Conservation (phyloP, 2,329 filamentous ascomycete genomes). For the Hawksworthiomyces lignivorus region DNA sequence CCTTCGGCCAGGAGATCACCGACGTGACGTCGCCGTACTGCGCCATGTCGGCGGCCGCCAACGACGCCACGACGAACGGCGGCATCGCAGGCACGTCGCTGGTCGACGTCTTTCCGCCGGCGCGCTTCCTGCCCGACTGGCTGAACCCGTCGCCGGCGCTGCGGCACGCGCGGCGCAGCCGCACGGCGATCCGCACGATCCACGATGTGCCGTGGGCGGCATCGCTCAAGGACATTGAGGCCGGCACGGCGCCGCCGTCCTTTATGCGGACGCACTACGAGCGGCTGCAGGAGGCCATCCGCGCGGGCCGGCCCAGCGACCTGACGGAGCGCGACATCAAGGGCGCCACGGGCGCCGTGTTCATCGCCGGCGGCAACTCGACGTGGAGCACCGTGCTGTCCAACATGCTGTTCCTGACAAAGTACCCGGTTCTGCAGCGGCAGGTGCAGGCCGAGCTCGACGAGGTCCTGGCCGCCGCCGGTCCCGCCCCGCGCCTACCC, state of each 20-base stretch:
- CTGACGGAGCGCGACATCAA: slow-evolving; percentile 37
- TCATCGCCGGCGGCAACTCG: slow-evolving; percentile 38
- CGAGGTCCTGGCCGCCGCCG: slow-evolving; percentile 30
- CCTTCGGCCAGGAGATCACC: slow-evolving; percentile 33
- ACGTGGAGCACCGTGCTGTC: slow-evolving; percentile 35
- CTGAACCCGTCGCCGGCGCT: slow-evolving; percentile 11
- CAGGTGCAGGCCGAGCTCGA: slow-evolving; percentile 42
- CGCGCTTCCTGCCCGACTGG: slow-evolving; percentile 30
- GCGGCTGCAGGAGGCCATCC: slow-evolving; percentile 20
- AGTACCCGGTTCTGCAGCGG: slow-evolving; percentile 34
- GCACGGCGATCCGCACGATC: slow-evolving; percentile 28
- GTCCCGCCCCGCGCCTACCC: slow-evolving; percentile 28
- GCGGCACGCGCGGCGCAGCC: slow-evolving; percentile 20
- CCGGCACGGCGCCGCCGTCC: slow-evolving; percentile 22
- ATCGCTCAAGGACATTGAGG: slow-evolving; percentile 23
- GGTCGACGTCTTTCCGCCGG: slow-evolving; percentile 41
- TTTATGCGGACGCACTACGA: slow-evolving; percentile 25
- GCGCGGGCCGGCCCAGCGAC: slow-evolving; percentile 23
- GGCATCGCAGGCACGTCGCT: slow-evolving; percentile 28
- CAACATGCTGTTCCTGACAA: slow-evolving; percentile 34
- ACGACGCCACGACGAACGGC: slow-evolving; percentile 21
- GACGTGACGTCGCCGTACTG: slow-evolving; percentile 31
- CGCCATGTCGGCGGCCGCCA: slow-evolving; percentile 23
- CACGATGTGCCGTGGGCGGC: slow-evolving; percentile 35
- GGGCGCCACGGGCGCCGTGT: slow-evolving; percentile 40